A percentile compares a stretch with the other conserved stretches of the same genome.
These are phyloP conservation scores for Cryphonectria japonica DNA, from an alignment of 2,329 filamentous ascomycete genomes.

Conservation along the genomic window DNA sequence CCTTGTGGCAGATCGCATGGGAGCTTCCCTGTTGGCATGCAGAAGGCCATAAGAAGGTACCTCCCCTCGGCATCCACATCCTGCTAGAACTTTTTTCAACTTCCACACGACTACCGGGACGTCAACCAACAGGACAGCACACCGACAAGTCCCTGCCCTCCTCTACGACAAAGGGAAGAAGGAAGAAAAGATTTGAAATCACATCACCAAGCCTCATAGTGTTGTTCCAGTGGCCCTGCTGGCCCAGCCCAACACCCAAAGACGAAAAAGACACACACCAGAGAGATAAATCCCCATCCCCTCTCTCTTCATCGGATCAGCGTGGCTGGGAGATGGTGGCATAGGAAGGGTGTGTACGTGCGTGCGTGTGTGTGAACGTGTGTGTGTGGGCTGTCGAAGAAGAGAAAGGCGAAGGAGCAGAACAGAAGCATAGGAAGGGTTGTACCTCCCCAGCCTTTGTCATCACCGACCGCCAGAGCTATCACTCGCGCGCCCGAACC, in stretches of 20 bases:
- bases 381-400: constrained; percentile 19
- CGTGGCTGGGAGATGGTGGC: constrained; percentile 23
- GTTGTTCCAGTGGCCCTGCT: neutral
- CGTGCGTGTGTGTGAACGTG: neutral
- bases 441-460: constrained; percentile 27
- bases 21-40: constrained; percentile 51
- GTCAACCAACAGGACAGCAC: constrained; percentile 51
- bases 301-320: constrained; percentile 15
- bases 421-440: neutral
- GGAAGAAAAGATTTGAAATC: neutral
- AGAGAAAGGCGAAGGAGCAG: neutral
- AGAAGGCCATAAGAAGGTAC: constrained; percentile 47
- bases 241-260: neutral
- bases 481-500: constrained; percentile 2
- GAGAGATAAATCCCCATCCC: no score
- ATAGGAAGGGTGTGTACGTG: neutral
- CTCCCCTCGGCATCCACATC: constrained; percentile 43
- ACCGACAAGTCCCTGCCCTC: neutral
- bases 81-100: constrained; percentile 35
- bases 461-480: constrained; percentile 17
- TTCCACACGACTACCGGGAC: constrained; percentile 42
- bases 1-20: constrained; percentile 53
- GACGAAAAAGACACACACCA: neutral
- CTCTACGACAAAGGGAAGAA: neutral
- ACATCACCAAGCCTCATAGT: neutral